phyloP scores from a whole-genome alignment of 208 protist genomes.

The Wallacemonas rigidus region DNA sequence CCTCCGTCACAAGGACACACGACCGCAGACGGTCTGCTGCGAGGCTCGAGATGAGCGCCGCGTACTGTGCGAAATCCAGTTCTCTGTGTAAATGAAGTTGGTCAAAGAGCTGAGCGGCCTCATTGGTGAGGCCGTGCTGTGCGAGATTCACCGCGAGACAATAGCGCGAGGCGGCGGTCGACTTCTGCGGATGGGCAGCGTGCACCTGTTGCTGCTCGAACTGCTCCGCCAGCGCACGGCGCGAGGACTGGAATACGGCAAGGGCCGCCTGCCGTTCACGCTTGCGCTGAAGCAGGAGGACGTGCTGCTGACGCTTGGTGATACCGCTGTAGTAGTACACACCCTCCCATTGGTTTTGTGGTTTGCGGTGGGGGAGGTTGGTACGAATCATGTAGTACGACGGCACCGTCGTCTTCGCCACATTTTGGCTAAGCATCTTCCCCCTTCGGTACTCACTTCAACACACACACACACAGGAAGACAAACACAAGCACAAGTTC shows the following conservation, averaged over 20 bases:
- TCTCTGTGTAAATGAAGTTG: slow-evolving; percentile 43
- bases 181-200: slow-evolving; percentile 6
- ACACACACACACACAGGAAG: too few species aligned
- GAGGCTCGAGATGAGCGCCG: slow-evolving; percentile 47
- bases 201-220: slow-evolving; percentile 7
- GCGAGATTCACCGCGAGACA: slow-evolving; percentile 45
- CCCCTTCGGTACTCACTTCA: background rate
- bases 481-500: too few species aligned
- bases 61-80: slow-evolving; percentile 58
- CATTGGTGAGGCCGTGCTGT: slow-evolving; percentile 54
- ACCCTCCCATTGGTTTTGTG: slow-evolving; percentile 86
- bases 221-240: slow-evolving; percentile 16
- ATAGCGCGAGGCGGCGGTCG: slow-evolving; percentile 21
- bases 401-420: slow-evolving; percentile 84
- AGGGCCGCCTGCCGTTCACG: slow-evolving; percentile 48
- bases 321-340: slow-evolving; percentile 89
- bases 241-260: slow-evolving; percentile 29
- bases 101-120: slow-evolving; percentile 55
- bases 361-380: slow-evolving; percentile 86
- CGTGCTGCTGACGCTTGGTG: slow-evolving; percentile 76
- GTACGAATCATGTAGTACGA: slow-evolving; percentile 89
- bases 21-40: slow-evolving; percentile 40
- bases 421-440: slow-evolving; percentile 81
- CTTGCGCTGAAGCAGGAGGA: slow-evolving; percentile 77
- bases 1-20: slow-evolving; percentile 67